Evolutionary conservation across 805 yeast species (phyloP).

Genomic region (Schizosaccharomyces japonicus): DNA sequence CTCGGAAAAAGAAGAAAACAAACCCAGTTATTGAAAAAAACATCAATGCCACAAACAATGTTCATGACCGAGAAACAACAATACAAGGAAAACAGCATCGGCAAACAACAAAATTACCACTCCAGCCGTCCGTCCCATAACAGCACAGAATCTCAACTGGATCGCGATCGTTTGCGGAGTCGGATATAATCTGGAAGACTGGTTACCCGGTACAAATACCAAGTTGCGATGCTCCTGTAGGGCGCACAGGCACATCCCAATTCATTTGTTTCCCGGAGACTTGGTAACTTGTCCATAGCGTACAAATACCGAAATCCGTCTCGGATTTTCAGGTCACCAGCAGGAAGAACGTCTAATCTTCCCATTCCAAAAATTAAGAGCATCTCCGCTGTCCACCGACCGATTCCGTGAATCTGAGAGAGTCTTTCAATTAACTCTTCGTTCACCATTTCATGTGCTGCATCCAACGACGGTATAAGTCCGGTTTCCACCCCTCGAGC

Average conservation of each 20-base stretch:
- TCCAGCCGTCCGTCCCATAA: no score
- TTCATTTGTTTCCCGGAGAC: not conserved
- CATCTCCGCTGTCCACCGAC: constrained; percentile 3
- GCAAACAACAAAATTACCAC: no score
- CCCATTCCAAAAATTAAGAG: not conserved
- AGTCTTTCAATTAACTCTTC: not conserved
- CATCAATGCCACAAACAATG: no score
- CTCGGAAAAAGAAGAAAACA: no score
- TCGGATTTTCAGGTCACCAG: not conserved
- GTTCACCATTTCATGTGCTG: not conserved
- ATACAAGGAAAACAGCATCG: no score
- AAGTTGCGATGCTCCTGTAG: not conserved
- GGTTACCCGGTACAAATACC: not conserved
- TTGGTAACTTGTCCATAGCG: not conserved
- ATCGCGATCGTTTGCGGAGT: no score
- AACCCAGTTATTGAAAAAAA: no score
- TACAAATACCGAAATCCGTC: not conserved
- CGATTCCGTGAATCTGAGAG: not conserved
- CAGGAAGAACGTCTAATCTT: not conserved
- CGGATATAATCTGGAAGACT: not conserved
- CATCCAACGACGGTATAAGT: not conserved
- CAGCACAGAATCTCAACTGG: no score
- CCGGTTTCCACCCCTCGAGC: not conserved
- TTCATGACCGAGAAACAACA: no score
- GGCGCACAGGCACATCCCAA: not conserved